These are phyloP conservation scores for Croton setiger DNA, from an alignment of 441 rosid species.

Conservation along the genomic window DNA sequence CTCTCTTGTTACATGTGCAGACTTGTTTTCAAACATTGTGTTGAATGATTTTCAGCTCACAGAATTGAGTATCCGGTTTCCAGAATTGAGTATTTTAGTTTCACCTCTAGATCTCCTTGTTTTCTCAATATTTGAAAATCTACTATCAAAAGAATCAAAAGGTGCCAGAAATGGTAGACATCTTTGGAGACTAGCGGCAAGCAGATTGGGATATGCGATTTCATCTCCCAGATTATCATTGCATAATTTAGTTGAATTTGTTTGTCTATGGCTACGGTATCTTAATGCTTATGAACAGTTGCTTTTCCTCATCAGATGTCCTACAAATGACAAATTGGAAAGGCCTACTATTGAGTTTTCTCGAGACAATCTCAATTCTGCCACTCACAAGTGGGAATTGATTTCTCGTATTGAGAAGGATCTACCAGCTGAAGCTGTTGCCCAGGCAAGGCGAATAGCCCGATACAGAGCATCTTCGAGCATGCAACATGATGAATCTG, in stretches of 20 bases:
- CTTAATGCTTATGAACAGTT: constrained; percentile 62
- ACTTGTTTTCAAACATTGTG: constrained; percentile 34
- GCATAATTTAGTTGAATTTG: constrained; percentile 48
- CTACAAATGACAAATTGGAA: constrained; percentile 41
- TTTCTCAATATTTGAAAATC: constrained; percentile 39
- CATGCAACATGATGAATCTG: constrained; percentile 34
- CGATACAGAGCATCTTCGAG: constrained; percentile 48
- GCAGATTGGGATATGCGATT: constrained; percentile 48
- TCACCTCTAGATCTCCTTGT: constrained; percentile 62
- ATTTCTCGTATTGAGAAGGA: constrained; percentile 62
- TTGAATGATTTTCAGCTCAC: constrained; percentile 54
- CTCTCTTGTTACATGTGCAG: constrained; percentile 34
- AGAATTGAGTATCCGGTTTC: constrained; percentile 45
- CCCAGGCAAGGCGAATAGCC: constrained; percentile 81
- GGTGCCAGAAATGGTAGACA: constrained; percentile 60
- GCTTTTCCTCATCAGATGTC: constrained; percentile 51
- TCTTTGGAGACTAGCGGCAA: constrained; percentile 83
- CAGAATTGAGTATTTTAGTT: constrained; percentile 46
- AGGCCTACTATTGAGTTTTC: constrained; percentile 46
- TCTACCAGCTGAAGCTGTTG: constrained; percentile 74
- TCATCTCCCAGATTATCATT: constrained; percentile 58
- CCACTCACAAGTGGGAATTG: constrained; percentile 54
- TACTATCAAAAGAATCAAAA: constrained; percentile 42
- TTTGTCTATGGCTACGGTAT: constrained; percentile 68
- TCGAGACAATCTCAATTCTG: constrained; percentile 40